Evolutionary conservation across 108 stramenopile genomes (phyloP), one percentile per base, ranked within the genome.

Genomic region (Nitzschia sp.): DNA sequence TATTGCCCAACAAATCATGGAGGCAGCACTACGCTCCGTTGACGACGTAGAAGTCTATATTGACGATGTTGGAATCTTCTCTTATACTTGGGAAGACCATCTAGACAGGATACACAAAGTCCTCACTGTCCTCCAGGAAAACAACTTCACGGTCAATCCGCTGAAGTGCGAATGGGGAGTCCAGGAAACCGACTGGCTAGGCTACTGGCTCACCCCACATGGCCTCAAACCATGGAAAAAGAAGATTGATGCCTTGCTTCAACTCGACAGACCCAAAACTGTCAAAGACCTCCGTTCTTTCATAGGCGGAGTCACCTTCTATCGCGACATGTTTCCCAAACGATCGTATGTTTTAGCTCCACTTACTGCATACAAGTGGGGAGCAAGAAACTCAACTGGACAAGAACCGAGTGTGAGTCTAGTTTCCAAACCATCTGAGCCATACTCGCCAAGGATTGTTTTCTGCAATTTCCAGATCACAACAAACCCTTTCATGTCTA

Each of bases 251-350:
- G 73, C 73, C 0, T 60, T 84, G 0, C 67, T 73, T 15, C 20
- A 41, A n/a, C 63, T 84, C 37, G 25, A 48, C 12, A 54, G 53
- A 1, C 78, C 83, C 0, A 55, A 52, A 21, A 70, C 51, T 39
- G 24, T 46, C 0, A 71, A 71, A 51, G 65, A 78, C 38, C 42
- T 81, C 11, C 83, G 76, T 6, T 51, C 50, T 21, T 83, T 80
- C 42, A 50, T 80, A 8, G 85, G 85, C 0, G 48, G 59, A 15
- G 67, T 86, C 8, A 86, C 71, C 41, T 83, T 59, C 53, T 86
- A 83, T 48, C 57, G 71, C 0, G 68, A 77, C 37, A 70, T 77
- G 67, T 80, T 66, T 66, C 51, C 55, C 7, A 20, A 21, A n/a
- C 53, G 72, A 41, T 29, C 70, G 12, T 68, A 83, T 22, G 8